Evolutionary conservation across 768 basidiomycete genomes (phyloP).

Genomic region (Zangia roseola): DNA sequence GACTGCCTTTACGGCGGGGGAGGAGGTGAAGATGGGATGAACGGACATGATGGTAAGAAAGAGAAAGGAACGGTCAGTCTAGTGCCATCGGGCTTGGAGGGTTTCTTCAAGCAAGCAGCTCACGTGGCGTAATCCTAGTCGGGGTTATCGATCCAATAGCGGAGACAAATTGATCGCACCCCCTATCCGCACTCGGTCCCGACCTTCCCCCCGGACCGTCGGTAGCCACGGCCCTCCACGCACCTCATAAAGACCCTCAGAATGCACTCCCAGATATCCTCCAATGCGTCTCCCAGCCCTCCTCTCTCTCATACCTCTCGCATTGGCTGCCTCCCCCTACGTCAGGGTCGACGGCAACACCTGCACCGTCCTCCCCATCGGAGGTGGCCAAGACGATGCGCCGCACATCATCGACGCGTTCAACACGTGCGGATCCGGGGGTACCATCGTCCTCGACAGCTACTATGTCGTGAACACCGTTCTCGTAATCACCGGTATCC

Average conservation of each 20-base stretch:
- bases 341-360: conserved; percentile 4
- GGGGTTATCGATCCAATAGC: conserved; percentile 19
- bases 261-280: too few species aligned
- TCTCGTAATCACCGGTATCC: conserved; percentile 36
- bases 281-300: too few species aligned
- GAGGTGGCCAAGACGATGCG: conserved; percentile 36
- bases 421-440: conserved; percentile 27
- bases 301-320: too few species aligned
- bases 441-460: conserved; percentile 32
- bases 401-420: conserved; percentile 37
- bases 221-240: too few species aligned
- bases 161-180: conserved; percentile 1
- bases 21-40: conserved; percentile 21
- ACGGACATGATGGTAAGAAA: conserved; percentile 6
- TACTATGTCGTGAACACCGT: conserved; percentile 40
- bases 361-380: conserved; percentile 31
- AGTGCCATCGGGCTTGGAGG: not conserved
- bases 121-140: conserved; percentile 18
- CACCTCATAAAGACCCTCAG: too few species aligned
- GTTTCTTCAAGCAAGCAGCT: conserved; percentile 4
- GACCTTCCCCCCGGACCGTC: not conserved
- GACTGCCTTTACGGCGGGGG: conserved; percentile 19
- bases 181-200: not conserved
- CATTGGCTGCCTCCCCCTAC: not conserved
- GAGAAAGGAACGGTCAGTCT: not conserved